These are phyloP conservation scores for Colletotrichum spinosum DNA, from an alignment of 2,329 filamentous ascomycete genomes.

Conservation along the genomic window DNA sequence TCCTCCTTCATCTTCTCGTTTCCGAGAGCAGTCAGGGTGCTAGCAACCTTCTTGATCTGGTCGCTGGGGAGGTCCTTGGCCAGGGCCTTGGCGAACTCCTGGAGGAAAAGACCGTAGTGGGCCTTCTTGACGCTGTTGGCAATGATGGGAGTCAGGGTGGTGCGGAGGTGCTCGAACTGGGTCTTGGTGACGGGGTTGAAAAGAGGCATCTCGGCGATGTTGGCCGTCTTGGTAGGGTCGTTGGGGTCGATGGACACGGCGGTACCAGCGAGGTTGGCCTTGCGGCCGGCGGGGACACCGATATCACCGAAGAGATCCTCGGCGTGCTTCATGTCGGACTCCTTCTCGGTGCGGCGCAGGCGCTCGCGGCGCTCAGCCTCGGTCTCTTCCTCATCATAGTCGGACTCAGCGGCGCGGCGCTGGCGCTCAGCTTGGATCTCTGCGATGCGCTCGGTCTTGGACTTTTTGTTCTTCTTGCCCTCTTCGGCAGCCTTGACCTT, in stretches of 20 bases:
- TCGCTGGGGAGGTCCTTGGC: constrained; percentile 89
- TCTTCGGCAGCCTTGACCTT: constrained; percentile 92
- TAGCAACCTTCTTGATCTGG: constrained; percentile 96
- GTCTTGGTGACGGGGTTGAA: constrained; percentile 91
- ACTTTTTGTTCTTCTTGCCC: constrained; percentile 90
- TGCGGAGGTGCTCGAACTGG: constrained; percentile 85
- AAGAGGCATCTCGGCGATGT: constrained; percentile 82
- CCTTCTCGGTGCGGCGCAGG: constrained; percentile 83
- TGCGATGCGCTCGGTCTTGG: constrained; percentile 86
- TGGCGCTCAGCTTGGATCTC: constrained; percentile 76
- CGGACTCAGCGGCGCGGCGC: constrained; percentile 58
- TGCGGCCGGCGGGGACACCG: constrained; percentile 74
- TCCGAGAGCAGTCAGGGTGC: constrained; percentile 85
- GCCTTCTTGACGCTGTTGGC: constrained; percentile 83
- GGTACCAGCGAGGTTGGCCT: constrained; percentile 72
- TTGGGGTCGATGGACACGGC: constrained; percentile 76
- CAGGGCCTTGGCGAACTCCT: constrained; percentile 90
- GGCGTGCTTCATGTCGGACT: constrained; percentile 88
- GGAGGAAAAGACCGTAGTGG: constrained; percentile 89
- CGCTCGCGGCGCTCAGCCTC: constrained; percentile 80
- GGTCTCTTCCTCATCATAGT: constrained; percentile 70
- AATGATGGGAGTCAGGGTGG: constrained; percentile 83
- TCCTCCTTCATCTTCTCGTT: constrained; percentile 99
- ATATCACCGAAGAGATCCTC: constrained; percentile 89
- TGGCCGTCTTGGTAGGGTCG: constrained; percentile 83